Base-by-base conservation (phyloP, 2,329 filamentous ascomycete genomes). In the Magnaporthales sp. region DNA sequence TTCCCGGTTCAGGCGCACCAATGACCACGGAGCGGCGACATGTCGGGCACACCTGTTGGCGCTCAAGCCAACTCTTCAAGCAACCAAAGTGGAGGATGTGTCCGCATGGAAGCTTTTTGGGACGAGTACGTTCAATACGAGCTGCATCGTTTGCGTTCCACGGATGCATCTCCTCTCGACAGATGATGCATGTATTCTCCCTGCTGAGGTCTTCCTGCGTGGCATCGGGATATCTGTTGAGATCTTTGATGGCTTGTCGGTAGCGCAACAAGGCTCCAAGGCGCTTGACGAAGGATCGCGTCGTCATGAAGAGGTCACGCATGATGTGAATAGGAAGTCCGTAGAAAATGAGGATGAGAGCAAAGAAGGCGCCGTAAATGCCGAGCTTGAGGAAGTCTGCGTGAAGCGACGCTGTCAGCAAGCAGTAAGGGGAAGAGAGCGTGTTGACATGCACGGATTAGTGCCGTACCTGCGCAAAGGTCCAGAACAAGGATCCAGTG, bases 111-210 rank as follows among this genome's bases (percentile, higher is more conserved):
- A 99, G 84, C 78, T 97, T 98, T 81, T 99, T 99, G 7, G 95
- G 92, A 24, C 95, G 86, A 67, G 91, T 85, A 66, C 94, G 86
- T 74, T 98, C 93, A 67, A 96, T 89, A 67, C 90, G 83, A n/a
- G 86, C 89, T 83, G 71, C 86, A 80, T 75, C 86, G 79, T 78
- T 76, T 5, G 82, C 79, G 67, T 86, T 78, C 91, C 92, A 97
- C 1, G 90, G 88, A 38, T 87, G 86, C 95, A 99, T 99, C 70
- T 96, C 92, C 76, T 99, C 95, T 68, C 95, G 88, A 77, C 95
- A 99, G 66, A 99, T 97, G 72, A 99, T 99, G 77, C 95, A 99
- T 2, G 95, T 96, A 73, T 96, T 92, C 75, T 97, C 94, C 63
- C 91, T 85, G 30, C 83, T 81, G 27, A 99, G 86, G 70, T 99